Conservation (phyloP, 2,329 filamentous ascomycete genomes). For the Aspergillus terreus region DNA sequence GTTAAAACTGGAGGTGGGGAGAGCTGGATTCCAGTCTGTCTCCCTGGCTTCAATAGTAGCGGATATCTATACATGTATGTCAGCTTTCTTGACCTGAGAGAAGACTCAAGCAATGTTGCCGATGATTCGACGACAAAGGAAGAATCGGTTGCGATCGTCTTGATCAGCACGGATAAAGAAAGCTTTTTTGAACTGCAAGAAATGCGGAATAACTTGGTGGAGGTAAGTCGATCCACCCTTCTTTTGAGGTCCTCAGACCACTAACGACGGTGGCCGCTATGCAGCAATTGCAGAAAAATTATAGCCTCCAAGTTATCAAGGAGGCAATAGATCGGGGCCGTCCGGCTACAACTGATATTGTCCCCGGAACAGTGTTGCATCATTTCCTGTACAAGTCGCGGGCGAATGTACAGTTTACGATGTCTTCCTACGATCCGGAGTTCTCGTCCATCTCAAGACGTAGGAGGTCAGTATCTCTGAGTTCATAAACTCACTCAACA, state of each 20-base stretch:
- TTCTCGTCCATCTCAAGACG: constrained; percentile 60
- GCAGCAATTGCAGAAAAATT: constrained; percentile 70
- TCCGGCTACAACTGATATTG: constrained; percentile 67
- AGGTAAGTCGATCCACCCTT: constrained; percentile 36
- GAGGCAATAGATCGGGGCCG: constrained; percentile 68
- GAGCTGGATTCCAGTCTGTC: constrained; percentile 94
- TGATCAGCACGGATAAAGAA: constrained; percentile 91
- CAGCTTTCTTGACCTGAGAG: constrained; percentile 74
- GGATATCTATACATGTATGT: constrained; percentile 99
- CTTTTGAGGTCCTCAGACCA: constrained; percentile 12
- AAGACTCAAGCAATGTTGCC: constrained; percentile 42
- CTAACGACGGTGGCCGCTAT: constrained; percentile 18
- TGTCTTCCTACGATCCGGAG: constrained; percentile 73
- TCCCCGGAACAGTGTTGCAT: constrained; percentile 73
- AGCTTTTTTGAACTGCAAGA: constrained; percentile 85
- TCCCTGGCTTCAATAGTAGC: constrained; percentile 94
- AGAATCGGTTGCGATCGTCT: constrained; percentile 79
- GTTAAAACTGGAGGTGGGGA: constrained; percentile 91
- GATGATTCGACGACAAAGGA: constrained; percentile 49
- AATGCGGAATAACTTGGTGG: constrained; percentile 60
- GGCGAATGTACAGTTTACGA: constrained; percentile 91
- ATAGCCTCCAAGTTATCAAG: constrained; percentile 70
- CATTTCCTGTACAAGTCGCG: constrained; percentile 97
- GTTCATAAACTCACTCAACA: background rate
- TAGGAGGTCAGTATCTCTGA: constrained; percentile 49